Percentiles rank a stretch among this genome's conserved stretches.
phyloP scores from a whole-genome alignment of 495 filamentous ascomycete genomes.

The Tuber calosporum region DNA sequence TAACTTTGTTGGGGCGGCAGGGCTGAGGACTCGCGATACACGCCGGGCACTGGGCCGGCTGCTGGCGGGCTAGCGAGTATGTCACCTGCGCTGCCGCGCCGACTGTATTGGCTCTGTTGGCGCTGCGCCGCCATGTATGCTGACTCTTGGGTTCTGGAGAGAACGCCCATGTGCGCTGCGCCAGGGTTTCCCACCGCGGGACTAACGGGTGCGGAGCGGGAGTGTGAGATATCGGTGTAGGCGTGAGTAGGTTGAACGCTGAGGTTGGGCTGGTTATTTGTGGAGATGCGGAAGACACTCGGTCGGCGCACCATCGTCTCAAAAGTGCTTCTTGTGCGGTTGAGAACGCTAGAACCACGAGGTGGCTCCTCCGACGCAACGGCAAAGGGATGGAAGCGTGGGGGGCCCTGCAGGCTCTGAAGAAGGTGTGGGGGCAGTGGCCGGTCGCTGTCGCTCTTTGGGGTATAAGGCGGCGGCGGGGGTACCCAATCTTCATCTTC shows the following conservation, averaged over 20 bases:
- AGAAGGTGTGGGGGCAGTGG: constrained; percentile 45
- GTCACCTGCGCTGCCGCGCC: constrained; percentile 27
- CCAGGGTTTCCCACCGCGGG: constrained; percentile 23
- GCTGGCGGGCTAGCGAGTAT: constrained; percentile 10
- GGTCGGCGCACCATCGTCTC: constrained; percentile 34
- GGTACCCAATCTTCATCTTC: constrained; percentile 91
- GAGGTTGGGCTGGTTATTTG: constrained; percentile 14
- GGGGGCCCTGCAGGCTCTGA: constrained; percentile 40
- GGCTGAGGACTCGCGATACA: constrained; percentile 21
- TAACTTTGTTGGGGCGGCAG: constrained; percentile 7
- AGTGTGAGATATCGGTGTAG: constrained; percentile 22
- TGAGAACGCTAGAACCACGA: constrained; percentile 19
- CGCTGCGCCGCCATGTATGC: constrained; percentile 19
- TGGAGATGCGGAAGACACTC: constrained; percentile 21
- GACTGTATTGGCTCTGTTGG: background rate
- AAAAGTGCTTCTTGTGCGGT: constrained; percentile 30
- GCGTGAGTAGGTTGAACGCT: constrained; percentile 17
- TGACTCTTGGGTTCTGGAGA: constrained; percentile 21
- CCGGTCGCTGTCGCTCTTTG: constrained; percentile 55
- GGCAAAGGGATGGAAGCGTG: constrained; percentile 21
- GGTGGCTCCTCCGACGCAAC: constrained; percentile 20
- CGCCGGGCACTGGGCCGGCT: constrained; percentile 13
- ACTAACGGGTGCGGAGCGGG: constrained; percentile 35
- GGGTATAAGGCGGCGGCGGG: constrained; percentile 80
- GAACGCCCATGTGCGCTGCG: background rate